Evolutionary conservation across 805 yeast genomes (phyloP).

Genomic region (Saccharomyces eubayanus): DNA sequence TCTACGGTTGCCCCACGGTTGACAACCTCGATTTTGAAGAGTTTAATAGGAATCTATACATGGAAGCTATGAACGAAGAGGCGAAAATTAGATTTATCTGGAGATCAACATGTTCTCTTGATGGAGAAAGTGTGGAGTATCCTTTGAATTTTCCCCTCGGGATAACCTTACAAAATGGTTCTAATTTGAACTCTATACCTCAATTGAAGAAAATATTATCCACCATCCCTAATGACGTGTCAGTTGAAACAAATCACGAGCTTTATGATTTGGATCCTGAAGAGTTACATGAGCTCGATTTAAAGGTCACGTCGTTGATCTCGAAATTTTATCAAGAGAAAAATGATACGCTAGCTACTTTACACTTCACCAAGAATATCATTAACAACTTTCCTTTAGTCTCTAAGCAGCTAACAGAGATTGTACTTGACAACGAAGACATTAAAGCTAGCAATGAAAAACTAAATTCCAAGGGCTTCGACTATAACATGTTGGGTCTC

Average conservation of each 20-base stretch:
- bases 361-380: conserved; percentile 30
- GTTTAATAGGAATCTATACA: conserved; percentile 51
- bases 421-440: conserved; percentile 2
- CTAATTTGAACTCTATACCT: conserved; percentile 30
- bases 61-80: conserved; percentile 39
- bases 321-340: conserved; percentile 32
- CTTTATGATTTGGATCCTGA: conserved; percentile 12
- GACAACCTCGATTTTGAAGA: conserved; percentile 38
- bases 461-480: conserved; percentile 20
- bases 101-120: conserved; percentile 46
- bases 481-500: conserved; percentile 26
- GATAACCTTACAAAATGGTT: conserved; percentile 24
- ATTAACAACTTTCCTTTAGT: conserved; percentile 36
- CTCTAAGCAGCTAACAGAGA: conserved; percentile 11
- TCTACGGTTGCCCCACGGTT: conserved; percentile 60
- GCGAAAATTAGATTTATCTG: conserved; percentile 69
- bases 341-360: conserved; percentile 29
- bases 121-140: conserved; percentile 3
- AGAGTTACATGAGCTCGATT: conserved; percentile 35
- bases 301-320: conserved; percentile 63
- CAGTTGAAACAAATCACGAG: conserved; percentile 38
- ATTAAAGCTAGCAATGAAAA: conserved; percentile 12
- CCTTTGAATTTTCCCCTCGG: conserved; percentile 28
- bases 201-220: conserved; percentile 21
- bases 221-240: conserved; percentile 26